Percentiles rank a stretch among this genome's conserved stretches.
These are phyloP conservation scores for Cyanidium caldarium DNA, from an alignment of 23 red algal species.

Conservation along the genomic window DNA sequence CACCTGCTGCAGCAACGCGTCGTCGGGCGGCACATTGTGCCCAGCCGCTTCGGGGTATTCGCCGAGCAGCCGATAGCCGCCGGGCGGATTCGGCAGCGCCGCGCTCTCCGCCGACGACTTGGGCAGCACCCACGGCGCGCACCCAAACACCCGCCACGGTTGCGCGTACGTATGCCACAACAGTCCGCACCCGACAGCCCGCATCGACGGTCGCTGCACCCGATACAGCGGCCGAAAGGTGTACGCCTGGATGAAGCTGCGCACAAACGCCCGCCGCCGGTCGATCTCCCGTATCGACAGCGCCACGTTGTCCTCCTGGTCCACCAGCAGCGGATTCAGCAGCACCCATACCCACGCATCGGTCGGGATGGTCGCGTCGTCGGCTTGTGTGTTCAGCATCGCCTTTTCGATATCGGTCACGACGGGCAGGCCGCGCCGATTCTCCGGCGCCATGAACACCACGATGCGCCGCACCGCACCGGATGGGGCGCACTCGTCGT, in stretches of 20 bases:
- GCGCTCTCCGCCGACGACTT: too few species aligned
- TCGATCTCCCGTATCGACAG: background rate
- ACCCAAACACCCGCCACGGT: background rate
- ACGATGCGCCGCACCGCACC: background rate
- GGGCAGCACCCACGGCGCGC: background rate
- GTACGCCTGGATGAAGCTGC: background rate
- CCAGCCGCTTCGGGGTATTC: too few species aligned
- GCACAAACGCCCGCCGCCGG: background rate
- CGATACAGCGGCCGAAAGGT: background rate
- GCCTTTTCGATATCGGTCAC: background rate
- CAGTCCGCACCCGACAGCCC: background rate
- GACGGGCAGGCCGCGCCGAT: background rate
- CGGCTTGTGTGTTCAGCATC: background rate
- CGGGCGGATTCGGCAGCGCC: too few species aligned
- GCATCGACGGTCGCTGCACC: background rate
- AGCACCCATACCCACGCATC: background rate
- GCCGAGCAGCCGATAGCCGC: too few species aligned
- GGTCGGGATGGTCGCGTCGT: background rate
- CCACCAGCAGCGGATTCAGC: background rate
- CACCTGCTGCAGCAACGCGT: too few species aligned
- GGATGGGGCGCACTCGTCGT: too few species aligned
- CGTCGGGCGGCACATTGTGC: too few species aligned
- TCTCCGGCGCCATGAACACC: background rate
- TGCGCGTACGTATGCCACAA: background rate
- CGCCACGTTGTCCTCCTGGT: background rate